Conservation (phyloP, 2,329 filamentous ascomycete genomes). For the Cytospora leucostoma region DNA sequence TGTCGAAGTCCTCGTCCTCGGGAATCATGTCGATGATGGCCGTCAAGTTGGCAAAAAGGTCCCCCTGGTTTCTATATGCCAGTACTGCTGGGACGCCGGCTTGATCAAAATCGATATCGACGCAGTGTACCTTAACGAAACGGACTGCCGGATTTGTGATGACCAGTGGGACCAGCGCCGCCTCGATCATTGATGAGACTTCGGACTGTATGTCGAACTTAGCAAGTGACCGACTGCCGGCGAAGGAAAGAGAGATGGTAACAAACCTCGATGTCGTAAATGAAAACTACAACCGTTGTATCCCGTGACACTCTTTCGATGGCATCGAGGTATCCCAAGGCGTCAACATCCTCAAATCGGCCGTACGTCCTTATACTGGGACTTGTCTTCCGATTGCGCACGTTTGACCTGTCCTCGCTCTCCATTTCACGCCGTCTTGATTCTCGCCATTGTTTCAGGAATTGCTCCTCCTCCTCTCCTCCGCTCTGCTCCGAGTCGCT, state of each 20-base stretch:
- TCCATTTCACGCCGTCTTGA: conserved; percentile 76
- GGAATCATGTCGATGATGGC: conserved; percentile 87
- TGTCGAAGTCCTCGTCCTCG: conserved; percentile 61
- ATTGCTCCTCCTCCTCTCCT: conserved; percentile 72
- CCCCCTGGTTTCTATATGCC: conserved; percentile 83
- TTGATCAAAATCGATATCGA: conserved; percentile 91
- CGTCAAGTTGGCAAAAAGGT: conserved; percentile 87
- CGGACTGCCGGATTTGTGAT: conserved; percentile 69
- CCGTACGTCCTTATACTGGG: conserved; percentile 80
- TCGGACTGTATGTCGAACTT: conserved; percentile 59
- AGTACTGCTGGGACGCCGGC: conserved; percentile 85
- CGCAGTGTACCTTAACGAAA: conserved; percentile 89
- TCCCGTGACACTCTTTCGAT: conserved; percentile 85
- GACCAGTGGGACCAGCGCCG: conserved; percentile 75
- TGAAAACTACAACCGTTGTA: conserved; percentile 87
- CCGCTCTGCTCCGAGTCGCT: conserved; percentile 50
- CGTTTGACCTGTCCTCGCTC: conserved; percentile 53
- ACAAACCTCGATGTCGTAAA: conserved; percentile 83
- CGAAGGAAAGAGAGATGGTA: conserved; percentile 6
- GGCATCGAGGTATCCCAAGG: conserved; percentile 89
- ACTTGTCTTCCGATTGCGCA: conserved; percentile 68
- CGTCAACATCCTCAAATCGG: conserved; percentile 80
- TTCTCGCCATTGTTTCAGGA: conserved; percentile 84
- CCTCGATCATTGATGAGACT: conserved; percentile 77
- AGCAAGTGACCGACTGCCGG: neutral